A percentile compares a stretch with the other conserved stretches of the same genome.
Evolutionary conservation across 352 stramenopile genomes (phyloP).

Genomic region (Phytopythium sindhum): DNA sequence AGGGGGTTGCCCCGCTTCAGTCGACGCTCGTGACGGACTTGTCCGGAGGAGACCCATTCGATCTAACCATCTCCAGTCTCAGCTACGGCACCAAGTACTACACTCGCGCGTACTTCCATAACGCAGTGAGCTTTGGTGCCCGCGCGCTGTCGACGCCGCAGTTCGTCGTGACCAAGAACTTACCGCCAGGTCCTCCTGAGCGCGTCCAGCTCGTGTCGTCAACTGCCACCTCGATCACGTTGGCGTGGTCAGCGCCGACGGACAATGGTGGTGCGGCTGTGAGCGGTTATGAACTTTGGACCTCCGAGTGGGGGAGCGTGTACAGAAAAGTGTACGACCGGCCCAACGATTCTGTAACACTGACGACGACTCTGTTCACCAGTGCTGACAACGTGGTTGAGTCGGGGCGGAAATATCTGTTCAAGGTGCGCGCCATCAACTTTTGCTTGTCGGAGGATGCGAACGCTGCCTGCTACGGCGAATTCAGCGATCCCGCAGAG

Average conservation of each 20-base stretch:
- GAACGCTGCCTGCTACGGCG: slow-evolving; percentile 80
- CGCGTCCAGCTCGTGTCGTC: slow-evolving; percentile 89
- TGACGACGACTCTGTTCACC: slow-evolving; percentile 74
- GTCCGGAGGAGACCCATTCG: slow-evolving; percentile 66
- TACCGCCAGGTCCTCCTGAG: slow-evolving; percentile 81
- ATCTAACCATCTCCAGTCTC: slow-evolving; percentile 62
- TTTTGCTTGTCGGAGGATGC: slow-evolving; percentile 84
- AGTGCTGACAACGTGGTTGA: slow-evolving; percentile 87
- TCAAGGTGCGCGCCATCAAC: slow-evolving; percentile 94
- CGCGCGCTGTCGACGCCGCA: slow-evolving; percentile 65
- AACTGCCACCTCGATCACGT: slow-evolving; percentile 86
- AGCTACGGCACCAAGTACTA: slow-evolving; percentile 88
- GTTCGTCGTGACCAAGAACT: slow-evolving; percentile 83
- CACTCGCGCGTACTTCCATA: slow-evolving; percentile 89
- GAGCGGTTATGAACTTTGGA: slow-evolving; percentile 94
- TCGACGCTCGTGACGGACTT: slow-evolving; percentile 69
- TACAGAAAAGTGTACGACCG: slow-evolving; percentile 94
- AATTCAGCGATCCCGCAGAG: slow-evolving; percentile 85
- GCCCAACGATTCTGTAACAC: slow-evolving; percentile 68
- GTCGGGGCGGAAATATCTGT: slow-evolving; percentile 89
- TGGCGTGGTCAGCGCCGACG: slow-evolving; percentile 89
- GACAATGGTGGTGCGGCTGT: slow-evolving; percentile 90
- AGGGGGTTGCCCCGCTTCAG: slow-evolving; percentile 45
- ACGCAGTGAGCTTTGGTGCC: slow-evolving; percentile 80
- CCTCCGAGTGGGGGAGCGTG: slow-evolving; percentile 91